These are phyloP conservation scores for Vanderwaltozyma verrucispora DNA, from an alignment of 805 yeast species.

Conservation along the genomic window DNA sequence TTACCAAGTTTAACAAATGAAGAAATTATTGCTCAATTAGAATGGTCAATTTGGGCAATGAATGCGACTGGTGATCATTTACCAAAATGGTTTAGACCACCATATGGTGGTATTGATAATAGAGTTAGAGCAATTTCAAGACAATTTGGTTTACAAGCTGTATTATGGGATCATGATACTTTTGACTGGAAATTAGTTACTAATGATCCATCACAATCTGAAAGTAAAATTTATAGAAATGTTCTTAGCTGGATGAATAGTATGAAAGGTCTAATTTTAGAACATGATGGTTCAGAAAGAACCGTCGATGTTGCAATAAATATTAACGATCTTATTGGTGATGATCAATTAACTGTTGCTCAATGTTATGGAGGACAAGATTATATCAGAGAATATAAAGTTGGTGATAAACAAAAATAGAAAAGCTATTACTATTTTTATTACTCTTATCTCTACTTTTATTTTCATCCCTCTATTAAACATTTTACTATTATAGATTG, in stretches of 20 bases:
- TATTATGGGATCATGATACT: slow-evolving; percentile 85
- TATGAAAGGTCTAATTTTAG: slow-evolving; percentile 61
- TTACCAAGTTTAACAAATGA: slow-evolving; percentile 72
- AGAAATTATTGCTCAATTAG: slow-evolving; percentile 75
- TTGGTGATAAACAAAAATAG: no score
- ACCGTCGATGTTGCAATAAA: slow-evolving; percentile 65
- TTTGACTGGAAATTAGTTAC: slow-evolving; percentile 77
- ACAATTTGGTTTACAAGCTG: slow-evolving; percentile 80
- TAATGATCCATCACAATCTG: slow-evolving; percentile 35
- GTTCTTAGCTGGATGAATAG: slow-evolving; percentile 42
- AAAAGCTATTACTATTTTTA: no score
- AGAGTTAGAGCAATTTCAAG: slow-evolving; percentile 70
- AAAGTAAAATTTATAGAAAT: slow-evolving; percentile 43
- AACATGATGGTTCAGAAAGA: slow-evolving; percentile 64
- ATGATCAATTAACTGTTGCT: slow-evolving; percentile 64
- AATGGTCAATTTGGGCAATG: slow-evolving; percentile 98
- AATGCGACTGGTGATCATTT: slow-evolving; percentile 82
- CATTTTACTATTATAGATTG: no score
- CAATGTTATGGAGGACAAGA: slow-evolving; percentile 62
- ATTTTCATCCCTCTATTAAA: no score
- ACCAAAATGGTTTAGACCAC: slow-evolving; percentile 94
- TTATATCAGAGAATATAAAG: slow-evolving; percentile 35
- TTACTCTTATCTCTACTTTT: no score
- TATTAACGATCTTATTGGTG: slow-evolving; percentile 44
- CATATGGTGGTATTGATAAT: slow-evolving; percentile 90